Conservation (phyloP, 177 flowering plant species). For the Vitis hybrid region DNA sequence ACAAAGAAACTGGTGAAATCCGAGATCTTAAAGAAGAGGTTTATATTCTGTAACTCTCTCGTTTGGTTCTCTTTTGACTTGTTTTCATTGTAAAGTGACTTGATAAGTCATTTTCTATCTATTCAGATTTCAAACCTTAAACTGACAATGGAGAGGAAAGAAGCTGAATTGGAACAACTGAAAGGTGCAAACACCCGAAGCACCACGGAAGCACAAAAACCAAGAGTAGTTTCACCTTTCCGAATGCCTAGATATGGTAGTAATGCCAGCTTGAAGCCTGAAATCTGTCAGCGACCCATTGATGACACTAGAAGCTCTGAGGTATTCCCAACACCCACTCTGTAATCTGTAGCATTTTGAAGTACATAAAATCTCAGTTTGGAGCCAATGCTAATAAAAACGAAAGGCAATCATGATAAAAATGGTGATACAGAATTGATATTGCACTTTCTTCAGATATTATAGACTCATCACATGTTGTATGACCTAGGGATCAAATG, state of each 20-base stretch:
- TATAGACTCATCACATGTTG: too few species aligned
- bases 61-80: neutral
- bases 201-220: constrained; percentile 33
- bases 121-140: constrained; percentile 68
- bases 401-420: too few species aligned
- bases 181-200: constrained; percentile 32
- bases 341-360: too few species aligned
- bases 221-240: constrained; percentile 61
- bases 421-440: neutral
- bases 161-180: constrained; percentile 63
- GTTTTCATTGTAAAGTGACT: neutral
- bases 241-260: constrained; percentile 40
- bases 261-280: constrained; percentile 39
- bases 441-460: neutral
- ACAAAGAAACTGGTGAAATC: constrained; percentile 80
- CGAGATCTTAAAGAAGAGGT: constrained; percentile 87
- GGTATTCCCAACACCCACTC: constrained; percentile 28
- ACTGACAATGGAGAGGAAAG: constrained; percentile 60
- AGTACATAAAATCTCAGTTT: too few species aligned
- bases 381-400: too few species aligned
- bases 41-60: neutral
- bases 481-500: too few species aligned
- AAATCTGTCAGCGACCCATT: constrained; percentile 31
- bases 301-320: constrained; percentile 46
- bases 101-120: neutral